Base-by-base conservation (phyloP, 306 rosid genomes). In the Malus sieversii region DNA sequence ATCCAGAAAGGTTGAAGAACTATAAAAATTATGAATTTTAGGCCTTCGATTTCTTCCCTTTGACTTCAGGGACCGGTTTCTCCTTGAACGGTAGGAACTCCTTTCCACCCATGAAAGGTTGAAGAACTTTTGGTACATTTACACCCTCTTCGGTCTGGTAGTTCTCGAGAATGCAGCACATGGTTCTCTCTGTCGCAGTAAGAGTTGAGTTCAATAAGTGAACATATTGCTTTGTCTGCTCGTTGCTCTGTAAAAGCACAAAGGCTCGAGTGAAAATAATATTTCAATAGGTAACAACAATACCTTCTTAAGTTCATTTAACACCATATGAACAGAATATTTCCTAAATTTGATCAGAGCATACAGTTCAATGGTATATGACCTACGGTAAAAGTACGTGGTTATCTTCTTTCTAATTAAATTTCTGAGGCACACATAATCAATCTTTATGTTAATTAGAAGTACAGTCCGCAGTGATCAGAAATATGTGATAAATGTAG, bases 31-130 rank as follows among this genome's bases (percentile, higher is more conserved):
- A 82, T 79, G 82, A 80, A 90, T 76, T 48, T 86, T 84, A 92
- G 79, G 96, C 96, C 96, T 88, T 95, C 23, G 93, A 89, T 95
- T 92, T 92, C 93, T 92, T 95, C 97, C 97, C 98, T 92, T 90
- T 90, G 92, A 85, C 90, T 77, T 91, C 97, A 52, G 66, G 68
- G 22, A 70, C 80, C 0, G 90, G 88, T 44, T 88, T 87, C 81
- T 18, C 82, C 84, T 90, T 90, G 93, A 92, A 95, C 42, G 98
- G 97, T 13, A 95, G 77, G 88, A 89, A 92, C 51, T 85, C 42
- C 86, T 84, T 90, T 78, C 98, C 96, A 23, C 93, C 89, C 97
- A 95, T 87, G 76, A 70, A 92, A 57, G 87, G 89, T 65, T 66
- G 86, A 55, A 95, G 86, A 64, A 77, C 96, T 74, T 89, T 88